phyloP scores from a whole-genome alignment of 2,329 filamentous ascomycete species.

The Claviceps monticola region DNA sequence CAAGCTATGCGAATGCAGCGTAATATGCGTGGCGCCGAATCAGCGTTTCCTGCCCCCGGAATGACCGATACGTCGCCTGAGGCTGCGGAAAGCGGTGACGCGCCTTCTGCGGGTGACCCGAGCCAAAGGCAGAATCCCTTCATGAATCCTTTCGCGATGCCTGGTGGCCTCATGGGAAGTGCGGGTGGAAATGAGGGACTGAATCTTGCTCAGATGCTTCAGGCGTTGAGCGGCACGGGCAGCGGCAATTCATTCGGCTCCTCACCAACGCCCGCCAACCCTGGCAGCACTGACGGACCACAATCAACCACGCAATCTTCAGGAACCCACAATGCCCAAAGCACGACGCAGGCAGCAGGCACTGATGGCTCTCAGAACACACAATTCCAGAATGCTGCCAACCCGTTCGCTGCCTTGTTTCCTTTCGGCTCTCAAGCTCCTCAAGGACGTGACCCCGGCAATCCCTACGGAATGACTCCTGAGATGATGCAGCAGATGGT shows the following conservation, averaged over 20 bases:
- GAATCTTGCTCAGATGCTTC: constrained; percentile 16
- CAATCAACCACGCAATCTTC: constrained; percentile 16
- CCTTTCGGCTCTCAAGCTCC: constrained; percentile 10
- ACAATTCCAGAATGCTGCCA: constrained; percentile 29
- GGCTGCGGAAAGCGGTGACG: constrained; percentile 16
- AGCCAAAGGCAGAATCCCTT: constrained; percentile 29
- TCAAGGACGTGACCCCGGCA: constrained; percentile 17
- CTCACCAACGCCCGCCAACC: constrained; percentile 4
- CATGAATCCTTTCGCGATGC: constrained; percentile 18
- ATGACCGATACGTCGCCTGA: constrained; percentile 75
- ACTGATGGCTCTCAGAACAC: constrained; percentile 12
- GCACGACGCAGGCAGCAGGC: constrained; percentile 11
- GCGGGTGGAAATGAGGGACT: constrained; percentile 8
- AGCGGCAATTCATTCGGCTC: constrained; percentile 23
- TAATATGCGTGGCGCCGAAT: constrained; percentile 43
- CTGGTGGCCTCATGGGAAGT: constrained; percentile 11
- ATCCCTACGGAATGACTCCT: constrained; percentile 35
- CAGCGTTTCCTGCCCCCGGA: constrained; percentile 76
- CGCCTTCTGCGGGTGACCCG: constrained; percentile 16
- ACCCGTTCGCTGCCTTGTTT: constrained; percentile 59
- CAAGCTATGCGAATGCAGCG: constrained; percentile 74
- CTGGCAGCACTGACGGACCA: neutral
- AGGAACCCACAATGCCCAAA: constrained; percentile 13
- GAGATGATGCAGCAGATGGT: constrained; percentile 42
- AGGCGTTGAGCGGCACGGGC: constrained; percentile 15